These are phyloP conservation scores for Hypoxylon sp. DNA, from an alignment of 2,329 filamentous ascomycete genomes.

Conservation along the genomic window DNA sequence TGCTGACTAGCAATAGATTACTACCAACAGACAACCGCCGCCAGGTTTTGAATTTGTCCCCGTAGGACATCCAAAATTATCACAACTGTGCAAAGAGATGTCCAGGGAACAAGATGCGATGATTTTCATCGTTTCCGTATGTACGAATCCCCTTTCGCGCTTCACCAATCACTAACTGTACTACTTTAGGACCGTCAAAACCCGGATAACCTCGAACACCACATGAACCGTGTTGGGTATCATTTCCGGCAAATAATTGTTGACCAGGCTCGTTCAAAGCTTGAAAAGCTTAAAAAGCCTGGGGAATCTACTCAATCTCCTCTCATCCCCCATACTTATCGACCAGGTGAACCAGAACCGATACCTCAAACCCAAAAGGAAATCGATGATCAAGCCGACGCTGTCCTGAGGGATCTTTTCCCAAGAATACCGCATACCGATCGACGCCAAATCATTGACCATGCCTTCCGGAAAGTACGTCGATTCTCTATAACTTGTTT, in stretches of 20 bases:
- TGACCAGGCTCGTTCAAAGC: constrained; percentile 63
- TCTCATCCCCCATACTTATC: constrained; percentile 47
- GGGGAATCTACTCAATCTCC: constrained; percentile 51
- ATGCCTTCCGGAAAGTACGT: constrained; percentile 74
- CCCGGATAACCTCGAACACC: constrained; percentile 61
- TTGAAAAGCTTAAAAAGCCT: constrained; percentile 29
- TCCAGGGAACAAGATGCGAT: constrained; percentile 73
- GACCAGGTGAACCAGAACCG: constrained; percentile 64
- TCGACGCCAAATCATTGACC: constrained; percentile 72
- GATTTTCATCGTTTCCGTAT: constrained; percentile 77
- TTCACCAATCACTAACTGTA: constrained; percentile 43
- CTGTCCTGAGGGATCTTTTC: constrained; percentile 73
- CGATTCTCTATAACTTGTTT: constrained; percentile 5
- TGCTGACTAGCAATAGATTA: constrained; percentile 62
- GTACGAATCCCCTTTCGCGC: constrained; percentile 46
- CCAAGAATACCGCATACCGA: constrained; percentile 76
- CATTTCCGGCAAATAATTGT: constrained; percentile 73
- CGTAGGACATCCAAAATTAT: constrained; percentile 73
- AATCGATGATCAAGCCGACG: constrained; percentile 74
- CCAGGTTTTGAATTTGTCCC: constrained; percentile 75
- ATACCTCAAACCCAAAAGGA: constrained; percentile 72
- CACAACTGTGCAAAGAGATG: constrained; percentile 73
- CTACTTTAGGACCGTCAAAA: constrained; percentile 54
- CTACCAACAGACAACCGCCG: constrained; percentile 65
- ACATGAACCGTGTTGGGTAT: constrained; percentile 72